Evolutionary conservation across 441 rosid species (phyloP).

Genomic region (Gossypium davidsonii): DNA sequence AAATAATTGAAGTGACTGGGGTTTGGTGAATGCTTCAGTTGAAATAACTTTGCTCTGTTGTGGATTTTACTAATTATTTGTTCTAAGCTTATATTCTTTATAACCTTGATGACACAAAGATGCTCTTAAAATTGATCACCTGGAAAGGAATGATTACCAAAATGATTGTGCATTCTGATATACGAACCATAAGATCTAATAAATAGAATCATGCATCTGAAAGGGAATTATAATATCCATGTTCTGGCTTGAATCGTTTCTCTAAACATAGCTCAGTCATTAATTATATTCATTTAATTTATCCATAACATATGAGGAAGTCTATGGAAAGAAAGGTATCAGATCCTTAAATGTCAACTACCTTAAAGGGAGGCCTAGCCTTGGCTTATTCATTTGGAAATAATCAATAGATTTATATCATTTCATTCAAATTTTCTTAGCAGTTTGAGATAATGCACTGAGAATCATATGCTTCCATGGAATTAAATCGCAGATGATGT

Average conservation of each 20-base stretch:
- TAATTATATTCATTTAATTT: neutral
- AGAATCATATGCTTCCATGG: neutral
- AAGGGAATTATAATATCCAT: neutral
- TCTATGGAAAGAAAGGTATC: neutral
- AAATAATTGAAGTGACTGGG: neutral
- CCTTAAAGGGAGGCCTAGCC: neutral
- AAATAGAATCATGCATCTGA: neutral
- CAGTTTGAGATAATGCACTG: neutral
- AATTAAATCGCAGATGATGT: neutral
- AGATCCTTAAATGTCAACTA: neutral
- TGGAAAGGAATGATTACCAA: neutral
- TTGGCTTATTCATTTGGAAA: neutral
- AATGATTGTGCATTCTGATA: neutral
- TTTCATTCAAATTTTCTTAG: neutral
- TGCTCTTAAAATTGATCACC: neutral
- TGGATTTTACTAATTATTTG: constrained; percentile 2
- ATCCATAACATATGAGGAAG: neutral
- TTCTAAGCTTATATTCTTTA: neutral
- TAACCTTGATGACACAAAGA: neutral
- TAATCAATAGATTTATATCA: neutral
- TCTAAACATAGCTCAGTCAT: neutral
- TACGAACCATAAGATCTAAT: neutral
- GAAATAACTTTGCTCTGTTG: neutral
- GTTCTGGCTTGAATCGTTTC: neutral
- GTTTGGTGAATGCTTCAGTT: neutral